Conservation (phyloP, 768 basidiomycete genomes). For the Tremella mesenterica region DNA sequence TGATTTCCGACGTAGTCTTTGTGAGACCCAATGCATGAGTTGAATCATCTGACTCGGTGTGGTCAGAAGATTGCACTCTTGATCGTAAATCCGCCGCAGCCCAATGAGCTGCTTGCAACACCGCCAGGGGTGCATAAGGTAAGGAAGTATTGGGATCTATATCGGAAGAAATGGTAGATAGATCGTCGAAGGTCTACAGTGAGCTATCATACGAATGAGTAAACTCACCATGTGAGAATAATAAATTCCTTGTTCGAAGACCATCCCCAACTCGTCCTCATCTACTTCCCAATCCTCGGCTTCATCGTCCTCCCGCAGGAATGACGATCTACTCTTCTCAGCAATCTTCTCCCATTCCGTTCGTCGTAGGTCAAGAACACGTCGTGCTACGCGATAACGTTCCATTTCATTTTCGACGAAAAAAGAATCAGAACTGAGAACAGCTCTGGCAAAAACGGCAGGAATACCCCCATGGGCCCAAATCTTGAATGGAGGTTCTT, state of each 20-base stretch:
- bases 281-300: constrained; percentile 38
- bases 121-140: constrained; percentile 59
- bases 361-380: constrained; percentile 58
- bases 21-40: constrained; percentile 56
- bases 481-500: constrained; percentile 44
- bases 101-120: constrained; percentile 75
- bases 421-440: constrained; percentile 68
- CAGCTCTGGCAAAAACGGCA: constrained; percentile 63
- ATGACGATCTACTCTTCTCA: constrained; percentile 15
- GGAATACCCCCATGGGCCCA: constrained; percentile 68
- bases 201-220: background rate
- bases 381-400: constrained; percentile 67
- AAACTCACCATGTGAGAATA: constrained; percentile 71
- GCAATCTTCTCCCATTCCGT: constrained; percentile 27
- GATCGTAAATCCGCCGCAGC: constrained; percentile 42
- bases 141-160: constrained; percentile 61
- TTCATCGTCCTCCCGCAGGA: constrained; percentile 6
- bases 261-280: constrained; percentile 59
- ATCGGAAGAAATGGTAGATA: constrained; percentile 65
- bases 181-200: constrained; percentile 66
- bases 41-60: background rate
- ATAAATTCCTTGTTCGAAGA: constrained; percentile 72
- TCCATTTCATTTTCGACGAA: constrained; percentile 71
- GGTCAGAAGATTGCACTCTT: constrained; percentile 3
- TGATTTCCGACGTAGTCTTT: constrained; percentile 53